Conservation (phyloP, 257 asterid genomes). For the Nicotiana benthamiana region DNA sequence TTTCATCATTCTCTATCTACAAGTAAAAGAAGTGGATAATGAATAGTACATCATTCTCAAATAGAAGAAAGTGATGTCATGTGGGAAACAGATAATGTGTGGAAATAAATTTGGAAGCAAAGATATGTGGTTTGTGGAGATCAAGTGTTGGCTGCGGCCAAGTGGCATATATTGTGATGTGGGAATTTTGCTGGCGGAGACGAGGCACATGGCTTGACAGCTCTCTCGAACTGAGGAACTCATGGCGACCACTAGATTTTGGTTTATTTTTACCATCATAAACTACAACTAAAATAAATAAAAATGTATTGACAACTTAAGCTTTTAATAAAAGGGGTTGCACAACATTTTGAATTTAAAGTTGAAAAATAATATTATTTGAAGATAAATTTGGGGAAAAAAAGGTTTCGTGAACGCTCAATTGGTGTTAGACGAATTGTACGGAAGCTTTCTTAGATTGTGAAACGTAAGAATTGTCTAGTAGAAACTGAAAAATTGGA, state of each 20-base stretch:
- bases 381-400: neutral
- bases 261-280: neutral
- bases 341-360: neutral
- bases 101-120: neutral
- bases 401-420: neutral
- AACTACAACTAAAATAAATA: neutral
- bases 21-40: neutral
- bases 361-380: too few relatives aligned
- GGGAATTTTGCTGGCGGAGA: neutral
- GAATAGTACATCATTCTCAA: neutral
- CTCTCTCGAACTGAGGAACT: neutral
- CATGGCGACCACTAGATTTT: conserved; percentile 4
- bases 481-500: neutral
- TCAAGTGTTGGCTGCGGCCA: neutral
- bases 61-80: neutral
- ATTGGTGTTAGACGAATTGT: too few relatives aligned
- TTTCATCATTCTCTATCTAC: neutral
- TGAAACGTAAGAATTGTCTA: neutral
- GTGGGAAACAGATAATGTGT: conserved; percentile 5
- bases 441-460: neutral
- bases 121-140: neutral
- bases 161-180: neutral
- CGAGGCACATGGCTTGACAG: conserved; percentile 7
- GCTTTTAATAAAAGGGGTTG: neutral
- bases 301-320: neutral